Conservation (phyloP, 1,139 yeast genomes). For the Suhomyces chickasaworum region DNA sequence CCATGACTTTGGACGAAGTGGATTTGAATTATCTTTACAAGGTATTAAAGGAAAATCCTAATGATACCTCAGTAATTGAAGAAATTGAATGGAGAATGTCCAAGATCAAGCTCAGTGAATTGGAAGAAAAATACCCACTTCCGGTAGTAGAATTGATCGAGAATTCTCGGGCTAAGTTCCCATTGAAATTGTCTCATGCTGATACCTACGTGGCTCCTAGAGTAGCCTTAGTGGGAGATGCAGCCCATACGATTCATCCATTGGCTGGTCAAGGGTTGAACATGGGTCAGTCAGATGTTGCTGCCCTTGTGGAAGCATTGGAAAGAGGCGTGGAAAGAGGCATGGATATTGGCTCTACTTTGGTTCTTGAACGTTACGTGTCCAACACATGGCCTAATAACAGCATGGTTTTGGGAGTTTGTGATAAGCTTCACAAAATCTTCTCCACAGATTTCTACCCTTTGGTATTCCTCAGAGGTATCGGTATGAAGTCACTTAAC, state of each 20-base stretch:
- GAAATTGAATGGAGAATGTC: slow-evolving; percentile 77
- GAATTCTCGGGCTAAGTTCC: slow-evolving; percentile 82
- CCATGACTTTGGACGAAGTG: slow-evolving; percentile 63
- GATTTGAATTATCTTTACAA: slow-evolving; percentile 44
- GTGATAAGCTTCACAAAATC: slow-evolving; percentile 88
- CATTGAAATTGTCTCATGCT: slow-evolving; percentile 85
- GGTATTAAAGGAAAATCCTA: slow-evolving; percentile 34
- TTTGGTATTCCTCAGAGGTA: slow-evolving; percentile 68
- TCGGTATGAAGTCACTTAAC: slow-evolving; percentile 74
- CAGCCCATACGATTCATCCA: slow-evolving; percentile 98
- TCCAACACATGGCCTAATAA: slow-evolving; percentile 78
- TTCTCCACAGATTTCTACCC: slow-evolving; percentile 78
- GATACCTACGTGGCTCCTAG: slow-evolving; percentile 84
- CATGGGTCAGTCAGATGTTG: slow-evolving; percentile 97
- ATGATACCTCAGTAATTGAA: slow-evolving; percentile 53
- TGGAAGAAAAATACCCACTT: slow-evolving; percentile 68
- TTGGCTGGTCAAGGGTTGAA: slow-evolving; percentile 97
- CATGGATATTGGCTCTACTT: slow-evolving; percentile 80
- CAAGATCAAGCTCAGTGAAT: slow-evolving; percentile 40
- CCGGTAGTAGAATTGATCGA: slow-evolving; percentile 60
- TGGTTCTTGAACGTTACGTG: slow-evolving; percentile 85
- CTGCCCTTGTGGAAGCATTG: slow-evolving; percentile 64
- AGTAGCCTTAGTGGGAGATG: slow-evolving; percentile 93
- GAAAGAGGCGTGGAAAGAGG: slow-evolving; percentile 78
- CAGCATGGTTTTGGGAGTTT: slow-evolving; percentile 80